Base-by-base conservation (phyloP, 345 rosid genomes). In the Lumnitzera littorea region DNA sequence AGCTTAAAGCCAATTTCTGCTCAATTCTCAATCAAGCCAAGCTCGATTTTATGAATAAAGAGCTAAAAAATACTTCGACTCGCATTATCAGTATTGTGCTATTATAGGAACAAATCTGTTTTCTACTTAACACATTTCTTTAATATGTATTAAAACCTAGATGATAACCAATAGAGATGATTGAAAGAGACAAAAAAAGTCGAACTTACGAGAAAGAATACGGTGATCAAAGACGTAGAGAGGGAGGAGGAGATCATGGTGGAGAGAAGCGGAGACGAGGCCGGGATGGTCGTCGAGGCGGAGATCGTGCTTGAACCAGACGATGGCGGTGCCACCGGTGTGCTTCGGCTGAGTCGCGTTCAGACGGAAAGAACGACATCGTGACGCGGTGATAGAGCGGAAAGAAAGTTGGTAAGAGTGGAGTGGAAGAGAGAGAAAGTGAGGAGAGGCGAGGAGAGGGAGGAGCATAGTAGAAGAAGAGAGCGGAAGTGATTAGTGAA, bases 241-340 rank as follows among this genome's bases (percentile, higher is more conserved):
- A 63, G 96, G 98, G 31, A 88, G 56, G 17, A 86, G 15, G 13
- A 76, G 48, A 16, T 58, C 62, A 24, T 61, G 59, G 13, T 79
- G 55, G 20, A 85, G 74, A 11, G 91, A 80, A 14, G 82, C 76
- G 31, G 84, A 71, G 62, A 79, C 67, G 65, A 91, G 80, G 13
- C 88, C 98, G 56, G 84, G 91, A 64, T 91, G 96, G 65, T 91
- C 96, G 55, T 88, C 86, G 62, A 86, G 61, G 67, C 95, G 96
- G 49, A 88, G 89, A 57, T 91, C 98, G 61, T 91, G 96, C 75
- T 91, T 91, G 75, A 83, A 88, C 98, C 98, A 91, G 63, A 88
- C 67, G 69, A 88, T 70, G 54, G 89, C 92, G 36, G 80, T 67
- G 58, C 78, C 82, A 65, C n/a, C 14, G 29, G 69, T 15, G 48